phyloP scores from a whole-genome alignment of 192 early-diverging fungal species.

The Backusella australiensis region DNA sequence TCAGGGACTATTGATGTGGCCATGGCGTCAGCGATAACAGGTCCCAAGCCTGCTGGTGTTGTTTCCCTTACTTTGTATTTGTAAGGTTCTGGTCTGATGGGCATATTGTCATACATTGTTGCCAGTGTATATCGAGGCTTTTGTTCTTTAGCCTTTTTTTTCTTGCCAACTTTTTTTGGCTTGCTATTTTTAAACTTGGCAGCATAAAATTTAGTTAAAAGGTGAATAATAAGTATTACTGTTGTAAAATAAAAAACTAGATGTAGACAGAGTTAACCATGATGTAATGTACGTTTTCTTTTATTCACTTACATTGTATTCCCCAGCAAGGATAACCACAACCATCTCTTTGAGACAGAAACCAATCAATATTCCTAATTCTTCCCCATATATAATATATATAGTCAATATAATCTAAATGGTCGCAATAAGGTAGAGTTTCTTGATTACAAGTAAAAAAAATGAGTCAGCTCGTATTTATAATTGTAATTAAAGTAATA shows the following conservation, averaged over 20 bases:
- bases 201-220: not conserved
- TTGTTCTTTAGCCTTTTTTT: not conserved
- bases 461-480: not conserved
- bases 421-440: too few species aligned
- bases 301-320: not conserved
- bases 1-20: not conserved
- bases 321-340: not conserved
- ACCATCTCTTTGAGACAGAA: not conserved
- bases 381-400: too few species aligned
- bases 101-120: not conserved
- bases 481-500: not conserved
- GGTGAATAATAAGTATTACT: not conserved
- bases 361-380: not conserved
- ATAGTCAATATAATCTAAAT: not conserved
- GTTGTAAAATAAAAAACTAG: not conserved
- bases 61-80: not conserved
- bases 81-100: not conserved
- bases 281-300: not conserved
- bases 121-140: not conserved
- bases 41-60: not conserved
- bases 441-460: too few species aligned
- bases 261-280: not conserved
- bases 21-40: not conserved
- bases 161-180: not conserved
- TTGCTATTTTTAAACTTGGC: not conserved